Evolutionary conservation across 1,284 basidiomycete species (phyloP), one percentile per base, ranked within the genome.

Genomic region (Phellinidium pouzarii): DNA sequence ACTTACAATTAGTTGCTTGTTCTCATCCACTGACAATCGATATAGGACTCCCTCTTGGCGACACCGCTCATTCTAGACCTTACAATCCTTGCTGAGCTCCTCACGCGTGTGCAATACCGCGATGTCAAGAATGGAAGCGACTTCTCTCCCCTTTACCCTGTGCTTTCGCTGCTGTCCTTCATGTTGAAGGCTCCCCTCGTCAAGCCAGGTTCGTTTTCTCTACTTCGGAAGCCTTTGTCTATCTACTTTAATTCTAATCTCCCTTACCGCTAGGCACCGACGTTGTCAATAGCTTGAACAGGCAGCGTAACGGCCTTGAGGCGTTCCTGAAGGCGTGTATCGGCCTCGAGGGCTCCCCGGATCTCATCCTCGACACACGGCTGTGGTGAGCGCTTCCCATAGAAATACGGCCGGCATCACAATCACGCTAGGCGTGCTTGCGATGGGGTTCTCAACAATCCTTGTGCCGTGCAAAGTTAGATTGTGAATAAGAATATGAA

Each of bases 161-260:
- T 96, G 51, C 76, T 96, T 46, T 94, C 91, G 44, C 78, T 96
- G 58, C 76, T 96, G 52, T 89, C 85, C 50, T 96, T 94, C 78
- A 95, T 95, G 92, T 86, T 95, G 73, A 95, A 97, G 79, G 94
- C 95, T 0, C 94, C 95, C 25, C 80, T 97, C 61, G 94, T 96
- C 74, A 98, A 98, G 80, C 94, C 93, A 59, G 94, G 83, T 77
- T 62, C 45, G 74, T 63, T 38, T 14, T n/a, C 23, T 22, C 6
- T 57, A n/a, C 31, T 40, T 26, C n/a, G n/a, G n/a, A n/a, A n/a
- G n/a, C n/a, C 25, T 22, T 51, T 44, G 2, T 26, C 6, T 31
- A 4, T 36, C 46, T 20, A 29, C 44, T 42, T 11, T 47, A 20
- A 44, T 40, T 40, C 44, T 59, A 26, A 50, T 36, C n/a, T 45